Base-by-base conservation (phyloP, 768 basidiomycete species). In the Kwoniella dejecticola region DNA sequence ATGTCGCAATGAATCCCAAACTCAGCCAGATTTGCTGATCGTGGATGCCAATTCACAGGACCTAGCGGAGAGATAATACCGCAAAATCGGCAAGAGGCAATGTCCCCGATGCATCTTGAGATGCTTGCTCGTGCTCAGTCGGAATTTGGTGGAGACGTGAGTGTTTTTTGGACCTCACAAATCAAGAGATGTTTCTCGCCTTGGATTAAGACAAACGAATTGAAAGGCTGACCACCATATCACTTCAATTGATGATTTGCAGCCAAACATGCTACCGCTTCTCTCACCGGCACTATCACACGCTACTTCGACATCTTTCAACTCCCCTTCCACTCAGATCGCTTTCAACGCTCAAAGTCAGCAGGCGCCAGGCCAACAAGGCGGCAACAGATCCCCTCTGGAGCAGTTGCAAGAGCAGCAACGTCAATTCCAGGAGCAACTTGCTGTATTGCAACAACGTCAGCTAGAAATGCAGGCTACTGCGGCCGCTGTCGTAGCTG, bases 201-300 rank as follows among this genome's bases (percentile, higher is more conserved):
- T n/a, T n/a, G n/a, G n/a, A n/a, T n/a, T n/a, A n/a, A n/a, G n/a
- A n/a, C n/a, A n/a, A n/a, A n/a, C n/a, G n/a, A n/a, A n/a, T n/a
- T n/a, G n/a, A n/a, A n/a, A n/a, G n/a, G n/a, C n/a, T n/a, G n/a
- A n/a, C n/a, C n/a, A 10, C 19, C 19, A 42, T 10, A 40, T 26
- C 26, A 30, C n/a, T 13, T 21, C 31, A 8, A 4, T 33, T 29
- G 26, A 40, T n/a, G n/a, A 21, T 50, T 42, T 52, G 7, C 64
- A 80, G 78, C 71, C 72, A 49, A 57, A 77, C 23, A 77, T 81
- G 67, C 67, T 72, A 8, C 80, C 81, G 1, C 70, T 80, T 24
- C 68, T 80, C 47, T 80, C 81, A 17, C 81, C 81, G 0, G 79
- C 79, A 3, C 67, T 81, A 49, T 78, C 79, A 5, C 71, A 72